Conservation (phyloP, 2,329 filamentous ascomycete genomes). For the Ceratocystis variospora region DNA sequence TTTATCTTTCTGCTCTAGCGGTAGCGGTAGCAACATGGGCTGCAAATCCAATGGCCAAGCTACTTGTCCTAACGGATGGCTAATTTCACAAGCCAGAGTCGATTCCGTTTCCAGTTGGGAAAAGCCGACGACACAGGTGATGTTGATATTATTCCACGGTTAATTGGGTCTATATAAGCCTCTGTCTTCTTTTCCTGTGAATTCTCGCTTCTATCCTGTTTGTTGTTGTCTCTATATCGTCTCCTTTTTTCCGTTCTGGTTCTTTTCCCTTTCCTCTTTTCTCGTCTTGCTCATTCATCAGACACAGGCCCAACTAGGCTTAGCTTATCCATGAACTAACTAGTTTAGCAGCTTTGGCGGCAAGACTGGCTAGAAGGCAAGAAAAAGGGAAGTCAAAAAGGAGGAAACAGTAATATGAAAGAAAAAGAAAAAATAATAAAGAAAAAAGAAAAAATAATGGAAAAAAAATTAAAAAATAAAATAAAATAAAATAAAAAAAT, state of each 20-base stretch:
- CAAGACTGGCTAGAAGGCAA: background rate
- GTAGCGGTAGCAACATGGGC: no score
- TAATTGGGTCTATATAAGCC: no score
- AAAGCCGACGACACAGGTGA: background rate
- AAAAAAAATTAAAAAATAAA: no score
- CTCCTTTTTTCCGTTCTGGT: background rate
- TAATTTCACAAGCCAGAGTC: no score
- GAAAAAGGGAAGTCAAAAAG: background rate
- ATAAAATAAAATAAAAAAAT: background rate
- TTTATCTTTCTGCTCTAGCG: no score
- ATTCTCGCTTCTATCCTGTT: background rate
- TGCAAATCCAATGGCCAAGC: no score
- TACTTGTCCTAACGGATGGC: no score
- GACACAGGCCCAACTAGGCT: constrained; percentile 3
- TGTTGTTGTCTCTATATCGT: background rate
- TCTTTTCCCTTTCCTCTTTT: background rate
- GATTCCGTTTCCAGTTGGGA: background rate
- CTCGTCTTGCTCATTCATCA: background rate
- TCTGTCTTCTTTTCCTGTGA: no score
- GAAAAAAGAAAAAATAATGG: no score
- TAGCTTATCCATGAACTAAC: background rate
- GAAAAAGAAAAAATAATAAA: background rate
- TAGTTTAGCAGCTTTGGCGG: background rate
- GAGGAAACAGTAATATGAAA: background rate
- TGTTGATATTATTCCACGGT: no score